phyloP scores from a whole-genome alignment of 768 basidiomycete genomes.

The Russula abietina region DNA sequence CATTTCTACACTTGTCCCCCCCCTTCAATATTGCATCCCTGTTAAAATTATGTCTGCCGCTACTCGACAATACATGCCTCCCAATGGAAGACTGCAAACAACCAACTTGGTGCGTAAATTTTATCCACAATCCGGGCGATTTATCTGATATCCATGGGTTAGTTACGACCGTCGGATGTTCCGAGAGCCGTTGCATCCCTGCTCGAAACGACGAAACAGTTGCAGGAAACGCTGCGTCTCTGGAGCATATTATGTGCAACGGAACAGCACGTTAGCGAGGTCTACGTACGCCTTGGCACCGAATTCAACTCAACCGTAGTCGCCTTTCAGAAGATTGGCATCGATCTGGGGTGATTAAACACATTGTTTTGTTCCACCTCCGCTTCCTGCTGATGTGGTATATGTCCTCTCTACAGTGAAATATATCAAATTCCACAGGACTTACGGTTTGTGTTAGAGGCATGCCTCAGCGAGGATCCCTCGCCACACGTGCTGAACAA shows the following conservation, averaged over 20 bases:
- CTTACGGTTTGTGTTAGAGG: conserved; percentile 38
- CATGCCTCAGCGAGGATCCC: conserved; percentile 40
- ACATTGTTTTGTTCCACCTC: background rate
- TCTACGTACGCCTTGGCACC: conserved; percentile 84
- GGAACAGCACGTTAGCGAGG: conserved; percentile 75
- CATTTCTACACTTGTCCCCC: background rate
- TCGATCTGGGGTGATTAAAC: conserved; percentile 66
- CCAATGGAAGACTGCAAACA: conserved; percentile 23
- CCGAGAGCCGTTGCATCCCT: conserved; percentile 58
- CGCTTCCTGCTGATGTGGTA: conserved; percentile 9
- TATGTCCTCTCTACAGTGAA: conserved; percentile 31
- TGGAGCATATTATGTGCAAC: conserved; percentile 60
- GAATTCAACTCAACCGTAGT: conserved; percentile 77
- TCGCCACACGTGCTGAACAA: conserved; percentile 33
- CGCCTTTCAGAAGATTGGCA: conserved; percentile 67
- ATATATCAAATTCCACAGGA: conserved; percentile 36
- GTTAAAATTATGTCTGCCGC: conserved; percentile 18
- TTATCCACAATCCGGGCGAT: background rate
- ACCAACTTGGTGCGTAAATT: conserved; percentile 14
- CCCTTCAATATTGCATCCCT: background rate
- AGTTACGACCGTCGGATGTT: conserved; percentile 40
- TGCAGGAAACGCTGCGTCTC: conserved; percentile 63
- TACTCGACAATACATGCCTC: conserved; percentile 18
- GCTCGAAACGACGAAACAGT: conserved; percentile 74
- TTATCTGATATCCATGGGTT: background rate